Evolutionary conservation across 345 rosid genomes (phyloP), one percentile per base, ranked within the genome.

Genomic region (Capsella bursapastoris): DNA sequence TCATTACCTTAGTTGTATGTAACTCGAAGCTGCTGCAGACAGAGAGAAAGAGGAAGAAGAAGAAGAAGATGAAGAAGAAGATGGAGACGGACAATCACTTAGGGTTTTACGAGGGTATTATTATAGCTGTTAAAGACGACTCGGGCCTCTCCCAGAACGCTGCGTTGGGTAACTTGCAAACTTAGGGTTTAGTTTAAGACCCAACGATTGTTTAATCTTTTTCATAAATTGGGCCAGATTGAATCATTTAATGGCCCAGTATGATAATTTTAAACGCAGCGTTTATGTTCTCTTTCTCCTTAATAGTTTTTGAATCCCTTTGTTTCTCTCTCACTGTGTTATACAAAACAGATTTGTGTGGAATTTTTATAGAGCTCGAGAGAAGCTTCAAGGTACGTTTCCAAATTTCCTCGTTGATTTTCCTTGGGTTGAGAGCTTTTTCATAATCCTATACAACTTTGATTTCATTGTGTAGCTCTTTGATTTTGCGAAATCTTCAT

Each of bases 321-420:
- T 38, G 16, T 9, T 56, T 63, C n/a, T 56, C 1, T 48, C 32
- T 41, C 13, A 18, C 0, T 6, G 22, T 18, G 18, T 18, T 18
- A 18, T 18, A 18, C 18, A 18, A 18, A 18, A 18, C 18, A 18
- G 18, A 18, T 18, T 18, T 18, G 18, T 38, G n/a, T 14, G 4
- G 27, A 57, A 8, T 6, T 40, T 40, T 11, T 40, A 22, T 15
- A 22, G 28, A 49, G 52, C 53, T 74, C 72, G 62, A 52, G 25
- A 34, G 43, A 10, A 75, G 78, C 55, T 67, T 75, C 35, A 41
- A 74, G 73, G 78, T 58, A 58, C 13, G 18, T 35, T 48, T 48
- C 41, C 59, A 29, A 12, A 28, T 7, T 74, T 5, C 35, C 31
- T n/a, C 65, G 29, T 37, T 14, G 69, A 41, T 52, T 59, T 38